Percentiles rank a stretch among this genome's conserved stretches.
Conservation (phyloP, 148 eudicot species). For the Nepenthes gracilis region DNA sequence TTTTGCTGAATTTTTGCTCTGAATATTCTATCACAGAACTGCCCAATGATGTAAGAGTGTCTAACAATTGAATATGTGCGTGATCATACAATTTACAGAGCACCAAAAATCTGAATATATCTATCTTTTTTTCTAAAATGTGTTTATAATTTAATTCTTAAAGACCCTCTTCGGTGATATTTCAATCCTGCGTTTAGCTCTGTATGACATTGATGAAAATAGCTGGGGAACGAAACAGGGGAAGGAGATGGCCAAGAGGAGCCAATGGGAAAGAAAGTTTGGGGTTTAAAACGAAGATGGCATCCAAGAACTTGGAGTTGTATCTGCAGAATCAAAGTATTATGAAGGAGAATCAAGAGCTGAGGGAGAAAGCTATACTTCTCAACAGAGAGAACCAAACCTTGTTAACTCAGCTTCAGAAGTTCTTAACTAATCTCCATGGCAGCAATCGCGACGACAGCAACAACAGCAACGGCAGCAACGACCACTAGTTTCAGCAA, state of each 20-base stretch:
- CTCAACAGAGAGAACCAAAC: slow-evolving; percentile 44
- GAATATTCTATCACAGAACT: too few species aligned
- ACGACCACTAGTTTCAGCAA: too few species aligned
- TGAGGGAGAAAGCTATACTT: slow-evolving; percentile 31
- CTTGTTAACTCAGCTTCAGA: slow-evolving; percentile 29
- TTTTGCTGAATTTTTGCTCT: too few species aligned
- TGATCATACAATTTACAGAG: too few species aligned
- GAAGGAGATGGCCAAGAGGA: slow-evolving; percentile 13
- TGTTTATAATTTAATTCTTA: too few species aligned
- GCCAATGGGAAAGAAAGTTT: background rate
- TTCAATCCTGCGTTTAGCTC: too few species aligned
- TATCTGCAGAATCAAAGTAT: slow-evolving; percentile 35
- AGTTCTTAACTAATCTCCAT: slow-evolving; percentile 2
- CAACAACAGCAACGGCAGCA: background rate
- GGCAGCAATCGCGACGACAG: too few species aligned
- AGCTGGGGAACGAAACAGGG: slow-evolving; percentile 2
- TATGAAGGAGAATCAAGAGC: slow-evolving; percentile 38
- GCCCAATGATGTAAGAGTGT: too few species aligned
- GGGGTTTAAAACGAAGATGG: slow-evolving; percentile 18
- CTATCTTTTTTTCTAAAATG: too few species aligned
- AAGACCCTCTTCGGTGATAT: too few species aligned
- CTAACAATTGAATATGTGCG: too few species aligned
- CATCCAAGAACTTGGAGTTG: slow-evolving; percentile 46
- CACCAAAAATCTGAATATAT: too few species aligned
- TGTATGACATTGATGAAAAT: background rate